phyloP scores from a whole-genome alignment of 257 asterid genomes.

The Ballota nigra region DNA sequence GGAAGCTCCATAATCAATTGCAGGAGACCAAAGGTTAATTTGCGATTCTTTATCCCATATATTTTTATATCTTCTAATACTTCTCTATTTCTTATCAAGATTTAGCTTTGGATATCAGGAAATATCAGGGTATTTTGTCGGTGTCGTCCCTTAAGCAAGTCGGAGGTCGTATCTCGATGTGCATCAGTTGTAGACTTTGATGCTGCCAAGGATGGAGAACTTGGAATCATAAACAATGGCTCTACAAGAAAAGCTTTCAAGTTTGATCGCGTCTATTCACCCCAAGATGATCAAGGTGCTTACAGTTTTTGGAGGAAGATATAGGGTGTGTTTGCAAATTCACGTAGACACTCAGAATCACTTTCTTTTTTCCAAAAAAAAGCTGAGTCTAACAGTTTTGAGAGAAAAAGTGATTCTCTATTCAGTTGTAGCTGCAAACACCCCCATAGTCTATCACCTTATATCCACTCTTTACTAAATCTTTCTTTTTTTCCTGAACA shows the following conservation, averaged over 20 bases:
- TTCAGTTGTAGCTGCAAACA: too few relatives aligned
- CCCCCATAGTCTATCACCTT: neutral
- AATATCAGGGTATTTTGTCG: constrained; percentile 96
- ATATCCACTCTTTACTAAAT: constrained; percentile 4
- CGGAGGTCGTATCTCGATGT: constrained; percentile 59
- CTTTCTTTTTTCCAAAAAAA: too few relatives aligned
- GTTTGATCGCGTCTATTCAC: constrained; percentile 90
- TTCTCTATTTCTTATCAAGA: constrained; percentile 8
- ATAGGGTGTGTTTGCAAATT: too few relatives aligned
- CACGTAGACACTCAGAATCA: too few relatives aligned
- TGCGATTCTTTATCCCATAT: neutral
- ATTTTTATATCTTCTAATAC: constrained; percentile 8
- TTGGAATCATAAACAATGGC: constrained; percentile 57
- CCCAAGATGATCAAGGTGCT: constrained; percentile 90
- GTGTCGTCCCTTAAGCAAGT: constrained; percentile 91
- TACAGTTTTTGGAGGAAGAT: neutral
- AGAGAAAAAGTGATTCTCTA: too few relatives aligned
- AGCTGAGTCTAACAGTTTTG: too few relatives aligned
- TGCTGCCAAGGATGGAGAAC: constrained; percentile 93
- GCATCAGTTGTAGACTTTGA: constrained; percentile 81
- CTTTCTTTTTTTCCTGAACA: constrained; percentile 29
- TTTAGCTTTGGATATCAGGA: constrained; percentile 48
- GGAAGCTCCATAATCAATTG: constrained; percentile 86
- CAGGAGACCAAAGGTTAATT: constrained; percentile 88
- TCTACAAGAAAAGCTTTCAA: constrained; percentile 65